Evolutionary conservation across 108 stramenopile genomes (phyloP).

Genomic region (Skeletonema marinoi): DNA sequence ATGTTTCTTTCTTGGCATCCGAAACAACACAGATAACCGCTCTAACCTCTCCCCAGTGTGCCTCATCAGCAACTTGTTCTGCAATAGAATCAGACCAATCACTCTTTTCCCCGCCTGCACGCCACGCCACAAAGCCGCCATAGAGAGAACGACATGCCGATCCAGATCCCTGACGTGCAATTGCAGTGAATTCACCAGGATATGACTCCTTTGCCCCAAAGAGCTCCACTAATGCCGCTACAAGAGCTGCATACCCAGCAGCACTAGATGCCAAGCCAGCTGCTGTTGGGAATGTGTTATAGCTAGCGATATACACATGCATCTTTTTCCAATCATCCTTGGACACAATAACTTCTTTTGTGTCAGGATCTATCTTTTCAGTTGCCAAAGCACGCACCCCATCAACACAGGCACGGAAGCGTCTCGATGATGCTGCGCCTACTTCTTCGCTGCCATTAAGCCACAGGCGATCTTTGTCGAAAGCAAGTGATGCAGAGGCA

Average conservation of each 20-base stretch:
- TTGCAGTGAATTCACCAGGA: slow-evolving; percentile 85
- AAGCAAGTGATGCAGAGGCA: slow-evolving; percentile 72
- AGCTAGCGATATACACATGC: slow-evolving; percentile 83
- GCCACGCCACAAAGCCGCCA: slow-evolving; percentile 98
- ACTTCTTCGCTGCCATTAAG: slow-evolving; percentile 90
- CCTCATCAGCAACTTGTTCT: slow-evolving; percentile 87
- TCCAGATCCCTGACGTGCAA: slow-evolving; percentile 95
- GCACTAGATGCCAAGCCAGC: slow-evolving; percentile 95
- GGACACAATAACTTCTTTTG: slow-evolving; percentile 56
- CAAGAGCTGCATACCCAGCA: slow-evolving; percentile 95
- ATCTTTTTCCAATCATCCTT: slow-evolving; percentile 74
- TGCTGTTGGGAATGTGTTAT: slow-evolving; percentile 98
- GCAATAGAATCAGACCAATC: slow-evolving; percentile 93
- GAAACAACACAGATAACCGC: slow-evolving; percentile 93
- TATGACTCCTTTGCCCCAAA: slow-evolving; percentile 81
- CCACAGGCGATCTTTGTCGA: slow-evolving; percentile 90
- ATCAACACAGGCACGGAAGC: slow-evolving; percentile 86
- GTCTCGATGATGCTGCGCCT: slow-evolving; percentile 51
- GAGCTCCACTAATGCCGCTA: slow-evolving; percentile 80
- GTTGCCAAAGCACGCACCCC: slow-evolving; percentile 66
- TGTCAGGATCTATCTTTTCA: slow-evolving; percentile 45
- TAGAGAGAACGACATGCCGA: slow-evolving; percentile 93
- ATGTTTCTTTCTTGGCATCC: slow-evolving; percentile 96
- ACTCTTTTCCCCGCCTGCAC: slow-evolving; percentile 59
- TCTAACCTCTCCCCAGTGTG: slow-evolving; percentile 95